Evolutionary conservation across 164 flowering plant species (phyloP).

Genomic region (Nelumbo lutea): DNA sequence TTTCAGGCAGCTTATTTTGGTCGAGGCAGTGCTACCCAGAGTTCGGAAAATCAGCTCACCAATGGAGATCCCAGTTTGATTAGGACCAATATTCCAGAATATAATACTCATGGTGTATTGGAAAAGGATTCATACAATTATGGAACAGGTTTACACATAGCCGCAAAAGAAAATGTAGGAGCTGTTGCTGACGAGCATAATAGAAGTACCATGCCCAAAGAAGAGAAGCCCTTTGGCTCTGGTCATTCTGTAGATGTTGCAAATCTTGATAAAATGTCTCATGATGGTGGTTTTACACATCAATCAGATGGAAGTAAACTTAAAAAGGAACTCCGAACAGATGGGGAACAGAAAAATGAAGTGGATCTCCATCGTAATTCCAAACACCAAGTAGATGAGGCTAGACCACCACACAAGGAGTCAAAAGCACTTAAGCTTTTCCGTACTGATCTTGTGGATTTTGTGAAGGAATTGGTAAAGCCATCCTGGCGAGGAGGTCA

Average conservation of each 20-base stretch:
- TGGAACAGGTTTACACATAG: constrained; percentile 12
- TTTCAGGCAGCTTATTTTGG: constrained; percentile 23
- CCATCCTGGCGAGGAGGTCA: constrained; percentile 84
- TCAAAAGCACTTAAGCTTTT: constrained; percentile 49
- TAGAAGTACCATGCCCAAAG: constrained; percentile 15
- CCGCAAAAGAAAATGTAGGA: constrained; percentile 27
- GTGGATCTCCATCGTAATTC: constrained; percentile 13
- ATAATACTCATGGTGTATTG: constrained; percentile 16
- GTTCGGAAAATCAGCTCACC: constrained; percentile 19
- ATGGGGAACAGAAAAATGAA: constrained; percentile 14
- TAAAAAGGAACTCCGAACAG: neutral
- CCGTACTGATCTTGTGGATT: constrained; percentile 66
- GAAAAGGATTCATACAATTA: constrained; percentile 21
- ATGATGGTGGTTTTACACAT: neutral
- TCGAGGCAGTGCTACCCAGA: constrained; percentile 16
- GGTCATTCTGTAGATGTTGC: constrained; percentile 23
- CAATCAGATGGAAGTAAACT: neutral
- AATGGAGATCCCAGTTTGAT: constrained; percentile 23
- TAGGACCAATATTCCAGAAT: constrained; percentile 13
- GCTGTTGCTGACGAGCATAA: constrained; percentile 24
- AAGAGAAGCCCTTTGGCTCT: constrained; percentile 22
- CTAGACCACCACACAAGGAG: constrained; percentile 34
- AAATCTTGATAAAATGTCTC: constrained; percentile 16
- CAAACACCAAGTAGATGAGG: constrained; percentile 21
- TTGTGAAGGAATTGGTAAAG: constrained; percentile 68